Evolutionary conservation across 2,329 filamentous ascomycete species (phyloP).

Genomic region (Botrytis squamosa): DNA sequence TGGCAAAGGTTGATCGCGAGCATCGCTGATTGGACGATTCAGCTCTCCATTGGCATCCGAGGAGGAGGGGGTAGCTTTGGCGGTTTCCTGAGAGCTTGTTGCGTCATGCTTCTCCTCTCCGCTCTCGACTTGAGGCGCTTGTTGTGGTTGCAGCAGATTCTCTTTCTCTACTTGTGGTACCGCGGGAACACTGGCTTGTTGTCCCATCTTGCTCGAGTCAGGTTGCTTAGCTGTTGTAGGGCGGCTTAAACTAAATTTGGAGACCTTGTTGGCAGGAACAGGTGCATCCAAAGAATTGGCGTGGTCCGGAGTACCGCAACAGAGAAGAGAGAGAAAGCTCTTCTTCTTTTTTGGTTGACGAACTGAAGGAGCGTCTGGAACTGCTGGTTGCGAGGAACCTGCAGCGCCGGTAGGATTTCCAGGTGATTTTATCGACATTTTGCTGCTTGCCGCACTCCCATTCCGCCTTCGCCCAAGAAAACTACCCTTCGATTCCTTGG

Average conservation of each 20-base stretch:
- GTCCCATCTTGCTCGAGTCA: constrained; percentile 28
- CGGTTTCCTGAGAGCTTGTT: constrained; percentile 22
- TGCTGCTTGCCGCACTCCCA: constrained; percentile 65
- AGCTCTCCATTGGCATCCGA: constrained; percentile 31
- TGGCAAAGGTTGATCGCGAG: constrained; percentile 37
- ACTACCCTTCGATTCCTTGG: constrained; percentile 65
- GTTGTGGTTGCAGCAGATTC: constrained; percentile 28
- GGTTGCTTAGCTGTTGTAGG: constrained; percentile 38
- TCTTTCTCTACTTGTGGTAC: constrained; percentile 36
- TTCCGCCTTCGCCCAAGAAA: constrained; percentile 62
- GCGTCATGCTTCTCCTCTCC: constrained; percentile 24
- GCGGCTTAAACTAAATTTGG: constrained; percentile 41
- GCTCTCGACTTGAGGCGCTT: constrained; percentile 24
- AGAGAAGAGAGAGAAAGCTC: constrained; percentile 48
- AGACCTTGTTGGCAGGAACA: constrained; percentile 47
- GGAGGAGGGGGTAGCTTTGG: constrained; percentile 11
- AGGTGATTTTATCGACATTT: constrained; percentile 51
- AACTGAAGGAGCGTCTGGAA: constrained; percentile 34
- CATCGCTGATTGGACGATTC: constrained; percentile 23
- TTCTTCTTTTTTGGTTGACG: constrained; percentile 43
- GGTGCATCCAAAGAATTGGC: constrained; percentile 43
- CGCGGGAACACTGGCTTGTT: constrained; percentile 23
- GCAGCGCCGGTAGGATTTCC: constrained; percentile 42
- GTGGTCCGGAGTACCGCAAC: constrained; percentile 47
- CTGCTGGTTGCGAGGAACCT: constrained; percentile 39